Base-by-base conservation (phyloP, 2,329 filamentous ascomycete genomes). In the Diaporthe sp. region DNA sequence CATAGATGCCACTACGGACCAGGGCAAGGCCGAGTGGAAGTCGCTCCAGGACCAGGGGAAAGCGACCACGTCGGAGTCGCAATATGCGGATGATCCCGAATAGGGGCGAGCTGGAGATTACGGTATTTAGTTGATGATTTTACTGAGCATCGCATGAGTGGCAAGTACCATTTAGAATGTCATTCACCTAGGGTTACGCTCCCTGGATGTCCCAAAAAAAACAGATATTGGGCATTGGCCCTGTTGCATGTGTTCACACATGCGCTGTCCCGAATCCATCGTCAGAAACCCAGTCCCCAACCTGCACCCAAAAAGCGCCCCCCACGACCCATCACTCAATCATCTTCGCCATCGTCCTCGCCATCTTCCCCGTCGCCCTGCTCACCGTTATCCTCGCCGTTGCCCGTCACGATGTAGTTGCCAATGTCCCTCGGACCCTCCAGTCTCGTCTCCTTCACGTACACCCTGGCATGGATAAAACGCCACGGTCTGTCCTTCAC, bases 1-100 rank as follows among this genome's bases (percentile, higher is more conserved):
- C 69, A 97, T 99, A 78, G 97, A 99, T 85, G 95, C 95, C 1
- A 99, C 95, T 60, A 97, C 96, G 3, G 93, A 95, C 81, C 92
- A 97, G 82, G 96, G 96, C 4, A 90, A 93, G 86, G 90, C 92
- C 82, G 92, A 92, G 81, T 87, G 96, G 79, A 93, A 94, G 85
- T 91, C 95, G 77, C 89, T 97, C 75, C 92, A 95, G 82, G 75
- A 78, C 69, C 76, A 80, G 74, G 77, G 69, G 10, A 73, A 74
- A 13, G 72, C 76, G 12, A 74, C 76, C 35, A 74, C 75, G 9
- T 69, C 72, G 19, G 75, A 77, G 61, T 71, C 74, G 8, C 73
- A 76, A 35, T 73, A 69, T 61, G 76, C 76, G 50, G 75, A 75
- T 71, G 76, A 77, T 45, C 76, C 76, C 4, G 73, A 77, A 52